Base-by-base conservation (phyloP, 2,329 filamentous ascomycete species). In the Myriosclerotinia scirpicola region DNA sequence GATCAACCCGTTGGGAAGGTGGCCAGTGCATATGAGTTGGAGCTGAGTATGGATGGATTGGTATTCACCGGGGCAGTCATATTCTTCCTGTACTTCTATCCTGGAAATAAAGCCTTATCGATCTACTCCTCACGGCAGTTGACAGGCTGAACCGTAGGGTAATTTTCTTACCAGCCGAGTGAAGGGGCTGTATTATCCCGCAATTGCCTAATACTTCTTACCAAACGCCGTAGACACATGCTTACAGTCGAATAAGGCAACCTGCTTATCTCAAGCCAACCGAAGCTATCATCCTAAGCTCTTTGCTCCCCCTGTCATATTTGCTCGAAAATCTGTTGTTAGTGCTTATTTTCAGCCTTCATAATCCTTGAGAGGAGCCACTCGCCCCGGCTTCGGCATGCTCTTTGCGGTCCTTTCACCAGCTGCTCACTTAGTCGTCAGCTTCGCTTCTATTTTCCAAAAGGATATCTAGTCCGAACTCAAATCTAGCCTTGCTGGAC, bases 271-370 rank as follows among this genome's bases (percentile, higher is more conserved):
- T 46, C 34, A 65, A 58, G 34, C 53, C n/a, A 62, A 62, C 34
- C 20, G 22, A 60, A 52, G 59, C 34, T 36, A 50, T 30, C 52
- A 64, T 68, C 54, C 64, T 69, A 64, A 67, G 67, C 65, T 58
- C 48, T 22, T 71, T 64, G 62, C 55, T 70, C 67, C 52, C 53
- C 42, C 42, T 56, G 40, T 30, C 26, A 50, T 38, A 40, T 40
- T 40, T 56, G 30, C 44, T 40, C 38, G 58, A 50, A 50, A 50
- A 26, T 65, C 63, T 61, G 48, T 38, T 68, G 56, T 66, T 75
- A 75, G 73, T 73, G 73, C 73, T 75, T 74, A 74, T 71, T 65
- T 70, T 70, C 73, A 71, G 70, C 67, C 69, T 69, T 72, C 58
- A 68, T 62, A 44, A 67, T 62, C 68, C 67, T 69, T 61, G 63